Evolutionary conservation across 2,329 filamentous ascomycete species (phyloP).

Genomic region (Epichloe amarillans): DNA sequence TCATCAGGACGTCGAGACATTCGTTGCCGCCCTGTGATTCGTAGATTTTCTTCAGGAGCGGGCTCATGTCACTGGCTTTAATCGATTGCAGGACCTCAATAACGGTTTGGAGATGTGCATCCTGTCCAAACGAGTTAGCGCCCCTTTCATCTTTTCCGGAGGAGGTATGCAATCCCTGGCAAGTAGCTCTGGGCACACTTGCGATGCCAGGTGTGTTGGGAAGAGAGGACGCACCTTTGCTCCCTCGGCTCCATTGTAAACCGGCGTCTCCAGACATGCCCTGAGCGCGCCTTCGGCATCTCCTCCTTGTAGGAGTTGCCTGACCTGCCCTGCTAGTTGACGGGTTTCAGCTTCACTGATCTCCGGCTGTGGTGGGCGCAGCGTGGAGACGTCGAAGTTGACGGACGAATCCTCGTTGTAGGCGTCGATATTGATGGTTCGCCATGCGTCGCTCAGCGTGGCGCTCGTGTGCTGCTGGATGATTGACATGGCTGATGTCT

Average conservation of each 20-base stretch:
- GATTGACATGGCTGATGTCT: constrained; percentile 40
- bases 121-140: constrained; percentile 32
- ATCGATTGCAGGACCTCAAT: constrained; percentile 92
- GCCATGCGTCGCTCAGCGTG: constrained; percentile 53
- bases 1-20: constrained; percentile 86
- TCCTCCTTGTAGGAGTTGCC: constrained; percentile 75
- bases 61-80: constrained; percentile 89
- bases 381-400: constrained; percentile 82
- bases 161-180: not conserved
- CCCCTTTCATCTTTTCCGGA: not conserved
- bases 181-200: not conserved
- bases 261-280: constrained; percentile 72
- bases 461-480: constrained; percentile 51
- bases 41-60: constrained; percentile 73
- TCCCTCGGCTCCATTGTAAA: constrained; percentile 49
- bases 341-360: constrained; percentile 68
- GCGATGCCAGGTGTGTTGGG: not conserved
- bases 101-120: constrained; percentile 75
- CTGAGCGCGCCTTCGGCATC: constrained; percentile 79
- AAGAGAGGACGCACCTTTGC: constrained; percentile 35
- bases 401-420: constrained; percentile 77
- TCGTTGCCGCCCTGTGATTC: constrained; percentile 67
- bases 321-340: constrained; percentile 63
- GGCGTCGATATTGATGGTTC: constrained; percentile 89
- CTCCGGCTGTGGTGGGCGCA: constrained; percentile 64